Conservation (phyloP, 1,284 basidiomycete species). For the Cutaneotrichosporon spelunceum region DNA sequence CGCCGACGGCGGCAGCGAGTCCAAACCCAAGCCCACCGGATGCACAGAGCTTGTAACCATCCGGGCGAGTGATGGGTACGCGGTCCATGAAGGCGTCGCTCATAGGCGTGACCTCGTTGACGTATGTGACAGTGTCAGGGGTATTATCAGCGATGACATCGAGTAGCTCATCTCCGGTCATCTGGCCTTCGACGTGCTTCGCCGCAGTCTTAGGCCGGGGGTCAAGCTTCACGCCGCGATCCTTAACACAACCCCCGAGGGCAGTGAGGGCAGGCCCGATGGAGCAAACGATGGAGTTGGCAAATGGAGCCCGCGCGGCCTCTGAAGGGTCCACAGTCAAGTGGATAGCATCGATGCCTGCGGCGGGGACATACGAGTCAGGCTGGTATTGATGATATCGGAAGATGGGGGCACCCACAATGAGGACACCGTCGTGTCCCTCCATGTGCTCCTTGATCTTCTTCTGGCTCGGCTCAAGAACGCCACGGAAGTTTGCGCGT, state of each 20-base stretch:
- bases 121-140: slow-evolving; percentile 8
- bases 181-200: background rate
- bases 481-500: slow-evolving; percentile 12
- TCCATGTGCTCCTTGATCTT: slow-evolving; percentile 6
- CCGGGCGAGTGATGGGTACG: background rate
- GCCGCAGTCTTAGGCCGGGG: too few species aligned
- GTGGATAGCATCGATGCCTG: slow-evolving; percentile 7
- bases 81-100: slow-evolving; percentile 11
- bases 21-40: slow-evolving; percentile 18
- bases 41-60: slow-evolving; percentile 15
- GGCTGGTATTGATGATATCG: slow-evolving; percentile 20
- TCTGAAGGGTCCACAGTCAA: slow-evolving; percentile 10
- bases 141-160: slow-evolving; percentile 8
- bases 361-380: background rate
- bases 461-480: slow-evolving; percentile 11
- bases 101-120: slow-evolving; percentile 19
- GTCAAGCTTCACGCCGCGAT: background rate
- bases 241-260: background rate
- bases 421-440: slow-evolving; percentile 14
- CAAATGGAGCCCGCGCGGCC: slow-evolving; percentile 14
- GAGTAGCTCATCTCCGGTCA: slow-evolving; percentile 11
- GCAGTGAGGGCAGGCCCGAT: background rate
- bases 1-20: slow-evolving; percentile 9
- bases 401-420: slow-evolving; percentile 14
- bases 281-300: slow-evolving; percentile 8